phyloP scores from a whole-genome alignment of 1,284 basidiomycete genomes.

The Boletus semigastroideus region DNA sequence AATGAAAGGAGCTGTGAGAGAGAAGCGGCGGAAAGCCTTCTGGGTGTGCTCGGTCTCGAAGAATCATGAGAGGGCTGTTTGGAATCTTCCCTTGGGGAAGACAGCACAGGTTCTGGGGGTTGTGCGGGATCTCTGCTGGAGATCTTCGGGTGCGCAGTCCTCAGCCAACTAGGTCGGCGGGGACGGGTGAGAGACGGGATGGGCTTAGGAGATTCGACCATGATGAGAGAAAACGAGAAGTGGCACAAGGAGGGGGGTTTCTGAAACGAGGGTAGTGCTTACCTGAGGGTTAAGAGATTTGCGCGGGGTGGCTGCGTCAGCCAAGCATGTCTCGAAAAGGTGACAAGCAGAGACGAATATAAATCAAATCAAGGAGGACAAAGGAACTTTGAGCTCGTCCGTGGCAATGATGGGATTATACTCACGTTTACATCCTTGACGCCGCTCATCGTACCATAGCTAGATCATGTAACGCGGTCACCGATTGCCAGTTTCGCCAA shows the following conservation, averaged over 20 bases:
- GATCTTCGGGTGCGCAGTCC: conserved; percentile 26
- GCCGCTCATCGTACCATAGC: conserved; percentile 24
- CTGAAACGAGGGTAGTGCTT: conserved; percentile 22
- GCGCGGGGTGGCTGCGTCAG: conserved; percentile 31
- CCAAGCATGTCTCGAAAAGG: conserved; percentile 28
- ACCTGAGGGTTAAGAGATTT: conserved; percentile 30
- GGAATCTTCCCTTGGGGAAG: conserved; percentile 15
- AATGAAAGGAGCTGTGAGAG: conserved; percentile 26
- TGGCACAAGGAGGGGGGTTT: conserved; percentile 7
- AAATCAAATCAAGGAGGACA: conserved; percentile 4
- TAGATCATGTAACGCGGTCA: conserved; percentile 4
- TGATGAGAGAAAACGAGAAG: conserved; percentile 15
- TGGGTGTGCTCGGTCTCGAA: conserved; percentile 21
- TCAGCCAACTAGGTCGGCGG: conserved; percentile 29
- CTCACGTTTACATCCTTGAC: conserved; percentile 31
- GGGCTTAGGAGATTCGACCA: conserved; percentile 20
- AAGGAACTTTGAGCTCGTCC: conserved; percentile 8
- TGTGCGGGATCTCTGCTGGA: conserved; percentile 18
- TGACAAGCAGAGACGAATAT: conserved; percentile 11
- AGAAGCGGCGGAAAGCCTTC: conserved; percentile 24
- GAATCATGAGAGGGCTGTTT: conserved; percentile 7
- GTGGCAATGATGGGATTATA: conserved; percentile 24
- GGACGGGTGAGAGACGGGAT: conserved; percentile 9
- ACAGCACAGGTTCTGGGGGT: conserved; percentile 15
- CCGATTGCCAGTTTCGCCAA: not conserved